These are phyloP conservation scores for Protea cynaroides DNA, from an alignment of 164 flowering plant species.

Conservation along the genomic window DNA sequence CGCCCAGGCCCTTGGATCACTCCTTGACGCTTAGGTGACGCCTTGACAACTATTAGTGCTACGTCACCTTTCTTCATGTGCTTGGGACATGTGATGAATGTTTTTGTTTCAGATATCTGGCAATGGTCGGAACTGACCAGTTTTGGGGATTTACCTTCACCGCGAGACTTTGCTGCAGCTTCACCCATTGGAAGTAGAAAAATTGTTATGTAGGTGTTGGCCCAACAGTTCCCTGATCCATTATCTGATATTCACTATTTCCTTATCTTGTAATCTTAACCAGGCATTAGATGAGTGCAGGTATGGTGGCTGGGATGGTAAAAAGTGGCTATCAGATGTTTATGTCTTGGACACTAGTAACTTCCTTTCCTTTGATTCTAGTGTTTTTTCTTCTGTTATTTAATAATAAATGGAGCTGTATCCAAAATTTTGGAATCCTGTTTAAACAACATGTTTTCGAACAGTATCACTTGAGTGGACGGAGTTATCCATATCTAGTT, in stretches of 20 bases:
- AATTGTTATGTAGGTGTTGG: slow-evolving; percentile 74
- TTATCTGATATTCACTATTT: background rate
- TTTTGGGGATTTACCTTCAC: slow-evolving; percentile 92
- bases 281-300: slow-evolving; percentile 32
- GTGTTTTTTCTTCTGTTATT: background rate
- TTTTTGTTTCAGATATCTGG: slow-evolving; percentile 76
- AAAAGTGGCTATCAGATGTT: slow-evolving; percentile 96
- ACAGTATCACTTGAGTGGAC: slow-evolving; percentile 96
- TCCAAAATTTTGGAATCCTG: background rate
- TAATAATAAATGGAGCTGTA: background rate
- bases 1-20: too few species aligned
- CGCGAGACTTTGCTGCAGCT: slow-evolving; percentile 92
- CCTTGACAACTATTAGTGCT: too few species aligned
- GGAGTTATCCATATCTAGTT: slow-evolving; percentile 71
- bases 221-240: background rate
- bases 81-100: background rate
- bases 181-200: slow-evolving; percentile 83
- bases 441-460: slow-evolving; percentile 9
- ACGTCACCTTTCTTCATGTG: background rate
- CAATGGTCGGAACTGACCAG: slow-evolving; percentile 95
- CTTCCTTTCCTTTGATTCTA: slow-evolving; percentile 12
- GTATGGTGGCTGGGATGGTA: slow-evolving; percentile 99
- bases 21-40: too few species aligned
- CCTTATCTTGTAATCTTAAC: slow-evolving; percentile 4
- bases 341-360: slow-evolving; percentile 96